Percentiles rank a stretch among this genome's conserved stretches.
Evolutionary conservation across 2,329 filamentous ascomycete species (phyloP).

Genomic region (Sarocladium oryzae): DNA sequence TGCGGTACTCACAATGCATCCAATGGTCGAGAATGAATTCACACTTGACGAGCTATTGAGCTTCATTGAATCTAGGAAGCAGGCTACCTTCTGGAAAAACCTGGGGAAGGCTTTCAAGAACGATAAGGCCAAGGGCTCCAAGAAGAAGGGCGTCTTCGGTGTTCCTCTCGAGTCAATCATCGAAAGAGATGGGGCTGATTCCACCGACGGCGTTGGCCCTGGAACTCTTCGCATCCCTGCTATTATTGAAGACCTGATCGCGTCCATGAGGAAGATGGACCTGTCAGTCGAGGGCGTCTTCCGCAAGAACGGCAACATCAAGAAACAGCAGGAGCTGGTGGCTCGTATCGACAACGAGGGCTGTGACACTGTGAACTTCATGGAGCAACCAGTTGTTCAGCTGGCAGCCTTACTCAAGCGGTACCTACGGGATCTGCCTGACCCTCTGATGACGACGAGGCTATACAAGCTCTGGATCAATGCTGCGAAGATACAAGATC

Average conservation of each 20-base stretch:
- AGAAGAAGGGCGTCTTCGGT: slow-evolving; percentile 93
- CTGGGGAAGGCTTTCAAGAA: slow-evolving; percentile 95
- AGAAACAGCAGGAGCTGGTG: slow-evolving; percentile 78
- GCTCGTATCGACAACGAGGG: slow-evolving; percentile 82
- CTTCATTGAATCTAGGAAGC: slow-evolving; percentile 86
- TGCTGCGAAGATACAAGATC: slow-evolving; percentile 79
- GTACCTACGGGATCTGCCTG: slow-evolving; percentile 88
- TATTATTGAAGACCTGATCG: slow-evolving; percentile 90
- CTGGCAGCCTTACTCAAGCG: slow-evolving; percentile 91
- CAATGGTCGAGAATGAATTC: slow-evolving; percentile 82
- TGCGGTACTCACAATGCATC: slow-evolving; percentile 91
- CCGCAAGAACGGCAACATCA: slow-evolving; percentile 98
- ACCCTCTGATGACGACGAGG: slow-evolving; percentile 92
- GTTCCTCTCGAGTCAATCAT: slow-evolving; percentile 83
- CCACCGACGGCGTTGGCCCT: slow-evolving; percentile 93
- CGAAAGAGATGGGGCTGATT: slow-evolving; percentile 91
- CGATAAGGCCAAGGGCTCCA: slow-evolving; percentile 66
- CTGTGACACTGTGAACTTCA: slow-evolving; percentile 78
- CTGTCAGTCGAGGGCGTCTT: slow-evolving; percentile 98
- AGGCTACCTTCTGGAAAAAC: slow-evolving; percentile 93
- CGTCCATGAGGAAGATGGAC: slow-evolving; percentile 97
- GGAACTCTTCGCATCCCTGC: slow-evolving; percentile 85
- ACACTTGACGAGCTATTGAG: slow-evolving; percentile 88
- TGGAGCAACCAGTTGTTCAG: slow-evolving; percentile 85
- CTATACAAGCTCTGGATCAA: slow-evolving; percentile 86